These are phyloP conservation scores for Lichtheimia ramosa DNA, from an alignment of 371 early-diverging fungal species.

Conservation along the genomic window DNA sequence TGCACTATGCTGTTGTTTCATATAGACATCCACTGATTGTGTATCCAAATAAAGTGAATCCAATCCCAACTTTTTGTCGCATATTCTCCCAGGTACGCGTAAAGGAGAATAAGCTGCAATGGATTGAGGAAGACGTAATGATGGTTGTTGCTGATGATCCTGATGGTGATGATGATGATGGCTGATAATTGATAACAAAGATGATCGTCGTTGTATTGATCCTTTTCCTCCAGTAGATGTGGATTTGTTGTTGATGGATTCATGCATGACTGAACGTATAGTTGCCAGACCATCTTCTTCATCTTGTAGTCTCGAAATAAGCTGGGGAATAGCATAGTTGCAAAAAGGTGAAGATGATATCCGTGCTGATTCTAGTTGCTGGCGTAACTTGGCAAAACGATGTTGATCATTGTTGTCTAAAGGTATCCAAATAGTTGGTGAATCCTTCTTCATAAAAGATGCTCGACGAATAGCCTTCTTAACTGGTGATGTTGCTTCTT, in stretches of 20 bases:
- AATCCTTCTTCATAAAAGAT: slow-evolving; percentile 4
- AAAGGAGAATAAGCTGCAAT: slow-evolving; percentile 38
- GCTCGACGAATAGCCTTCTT: background rate
- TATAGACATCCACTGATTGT: slow-evolving; percentile 51
- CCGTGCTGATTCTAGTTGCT: slow-evolving; percentile 47
- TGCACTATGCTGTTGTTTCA: slow-evolving; percentile 58
- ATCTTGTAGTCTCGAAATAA: slow-evolving; percentile 51
- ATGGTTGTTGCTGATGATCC: background rate
- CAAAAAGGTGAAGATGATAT: slow-evolving; percentile 65
- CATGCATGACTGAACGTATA: slow-evolving; percentile 17
- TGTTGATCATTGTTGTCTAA: slow-evolving; percentile 24
- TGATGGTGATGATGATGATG: slow-evolving; percentile 1
- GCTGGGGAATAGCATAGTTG: slow-evolving; percentile 53
- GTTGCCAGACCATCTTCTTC: slow-evolving; percentile 47
- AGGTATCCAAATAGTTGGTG: slow-evolving; percentile 8
- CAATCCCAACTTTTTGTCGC: slow-evolving; percentile 58
- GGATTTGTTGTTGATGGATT: background rate
- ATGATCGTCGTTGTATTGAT: slow-evolving; percentile 9
- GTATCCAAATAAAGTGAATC: slow-evolving; percentile 60
- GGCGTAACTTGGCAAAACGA: slow-evolving; percentile 38
- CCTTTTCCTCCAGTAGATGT: background rate
- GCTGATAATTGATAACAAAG: slow-evolving; percentile 14
- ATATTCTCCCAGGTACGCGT: slow-evolving; percentile 20
- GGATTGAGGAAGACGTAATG: slow-evolving; percentile 23
- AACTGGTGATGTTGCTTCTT: background rate